Percentiles rank a stretch among this genome's conserved stretches.
Conservation (phyloP, 1,284 basidiomycete genomes). For the Tylopilus sp. region DNA sequence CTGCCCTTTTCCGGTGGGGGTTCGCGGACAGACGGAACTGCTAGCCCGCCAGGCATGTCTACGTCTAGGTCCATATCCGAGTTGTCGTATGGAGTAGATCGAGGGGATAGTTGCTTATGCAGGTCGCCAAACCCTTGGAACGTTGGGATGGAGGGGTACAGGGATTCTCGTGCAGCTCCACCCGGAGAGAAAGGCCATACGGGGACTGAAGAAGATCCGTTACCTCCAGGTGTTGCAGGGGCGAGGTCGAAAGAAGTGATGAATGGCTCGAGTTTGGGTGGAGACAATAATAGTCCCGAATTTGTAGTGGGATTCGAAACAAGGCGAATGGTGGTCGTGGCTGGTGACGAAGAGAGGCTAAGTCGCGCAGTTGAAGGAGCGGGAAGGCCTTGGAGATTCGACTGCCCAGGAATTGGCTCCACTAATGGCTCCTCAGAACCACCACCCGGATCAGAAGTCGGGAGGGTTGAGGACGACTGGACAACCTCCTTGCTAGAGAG, state of each 20-base stretch:
- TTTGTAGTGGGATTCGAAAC: slow-evolving; percentile 39
- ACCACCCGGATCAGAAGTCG: slow-evolving; percentile 33
- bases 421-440: slow-evolving; percentile 21
- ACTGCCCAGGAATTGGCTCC: slow-evolving; percentile 52
- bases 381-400: slow-evolving; percentile 50
- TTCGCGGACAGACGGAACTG: slow-evolving; percentile 12
- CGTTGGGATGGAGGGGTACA: slow-evolving; percentile 52
- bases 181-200: slow-evolving; percentile 46
- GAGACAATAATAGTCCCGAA: slow-evolving; percentile 33
- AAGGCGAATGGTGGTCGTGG: slow-evolving; percentile 60
- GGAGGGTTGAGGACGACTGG: slow-evolving; percentile 49
- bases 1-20: slow-evolving; percentile 20
- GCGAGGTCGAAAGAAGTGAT: slow-evolving; percentile 61
- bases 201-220: slow-evolving; percentile 21
- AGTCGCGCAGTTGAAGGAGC: slow-evolving; percentile 55
- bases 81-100: slow-evolving; percentile 15
- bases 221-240: slow-evolving; percentile 48
- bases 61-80: slow-evolving; percentile 33
- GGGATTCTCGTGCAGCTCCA: slow-evolving; percentile 26
- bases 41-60: slow-evolving; percentile 36
- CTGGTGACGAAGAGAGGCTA: slow-evolving; percentile 38
- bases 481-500: slow-evolving; percentile 17
- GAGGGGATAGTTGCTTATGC: slow-evolving; percentile 14
- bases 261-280: slow-evolving; percentile 60
- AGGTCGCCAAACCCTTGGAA: slow-evolving; percentile 34